Evolutionary conservation across 2,329 filamentous ascomycete genomes (phyloP), one percentile per base, ranked within the genome.

Genomic region (Fusarium solani-melongenae): DNA sequence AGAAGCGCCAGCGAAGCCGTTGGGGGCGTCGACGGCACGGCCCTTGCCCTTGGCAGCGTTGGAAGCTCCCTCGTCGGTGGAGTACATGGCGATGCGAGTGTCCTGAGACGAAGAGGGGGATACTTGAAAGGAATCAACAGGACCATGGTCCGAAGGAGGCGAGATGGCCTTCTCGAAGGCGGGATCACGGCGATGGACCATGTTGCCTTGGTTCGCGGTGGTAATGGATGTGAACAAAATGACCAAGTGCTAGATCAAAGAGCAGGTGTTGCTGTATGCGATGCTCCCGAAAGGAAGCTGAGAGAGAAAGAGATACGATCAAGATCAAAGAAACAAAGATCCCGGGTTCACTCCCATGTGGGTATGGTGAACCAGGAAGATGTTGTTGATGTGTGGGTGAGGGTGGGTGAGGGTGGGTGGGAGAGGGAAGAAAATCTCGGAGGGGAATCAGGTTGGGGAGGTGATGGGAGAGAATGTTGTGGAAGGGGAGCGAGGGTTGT

Each of bases 21-120:
- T 82, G 17, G 33, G 44, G 12, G 46, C 39, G 10, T 51, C 27
- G 46, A 29, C 10, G 17, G 27, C 46, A 20, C 27, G 53, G 11
- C 31, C 53, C 12, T 55, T 55, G 31, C 27, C 51, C 51, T 31
- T 34, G 31, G 41, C 15, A 33, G 22, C 12, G 72, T 86, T 86
- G 39, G 82, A 81, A 15, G 86, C 86, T 60, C 81, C 65, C 44
- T 90, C 89, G 17, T 90, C 88, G 0, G 91, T 90, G 5, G 91
- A 93, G 78, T 92, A 92, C 7, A 88, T 83, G 6, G 91, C 91
- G 46, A 92, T 73, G 58, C 87, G 88, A 9, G 91, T 92, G 67
- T 92, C 90, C 15, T 31, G 17, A 11, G 46, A 51, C 17, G 46
- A 51, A 2, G 27, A 10, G 0, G 92, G 91, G 7, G 92, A 93